Base-by-base conservation (phyloP, 441 rosid genomes). In the Isatis lusitanica region DNA sequence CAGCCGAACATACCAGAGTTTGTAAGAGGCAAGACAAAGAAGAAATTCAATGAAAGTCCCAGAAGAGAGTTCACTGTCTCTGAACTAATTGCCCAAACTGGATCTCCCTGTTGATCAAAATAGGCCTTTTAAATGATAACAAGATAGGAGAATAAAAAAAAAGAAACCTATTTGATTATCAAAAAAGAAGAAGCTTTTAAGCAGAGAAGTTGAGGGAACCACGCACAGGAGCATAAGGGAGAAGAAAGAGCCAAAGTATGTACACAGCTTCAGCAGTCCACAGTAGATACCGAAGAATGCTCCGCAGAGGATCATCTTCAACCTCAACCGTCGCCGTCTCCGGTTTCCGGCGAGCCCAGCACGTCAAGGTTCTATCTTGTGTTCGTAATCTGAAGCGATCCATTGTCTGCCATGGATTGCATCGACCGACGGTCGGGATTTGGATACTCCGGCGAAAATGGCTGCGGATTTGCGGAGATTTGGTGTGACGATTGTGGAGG, bases 171-270 rank as follows among this genome's bases (percentile, higher is more conserved):
- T 21, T 21, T 21, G 2, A 21, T 2, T 21, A 1, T 21, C 24
- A 21, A 21, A 21, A 21, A 21, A 21, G 24, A 21, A 21, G 24
- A 21, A 21, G 24, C 24, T 21, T 21, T 21, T 21, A 21, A 21
- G 24, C 24, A 21, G 24, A 21, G 24, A 21, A 21, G 24, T 21
- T 21, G 24, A 21, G 47, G 15, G 31, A 60, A 56, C 12, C 13
- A 77, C 88, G 48, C 70, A 90, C 96, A 63, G 99, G 96, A 55
- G 97, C 98, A 79, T 80, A 88, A 43, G 97, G 99, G 46, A 94
- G 98, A 55, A 94, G 80, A 80, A 94, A 89, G 73, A 94, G 98
- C 97, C 97, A 94, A 66, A 86, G 74, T 70, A 94, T 86, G 83
- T 94, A 94, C 70, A 83, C 85, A 48, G 88, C 89, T 85, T 92